Percentiles rank a stretch among this genome's conserved stretches.
These are phyloP conservation scores for Rhizopus stolonifer DNA, from an alignment of 371 early-diverging fungal genomes.

Conservation along the genomic window DNA sequence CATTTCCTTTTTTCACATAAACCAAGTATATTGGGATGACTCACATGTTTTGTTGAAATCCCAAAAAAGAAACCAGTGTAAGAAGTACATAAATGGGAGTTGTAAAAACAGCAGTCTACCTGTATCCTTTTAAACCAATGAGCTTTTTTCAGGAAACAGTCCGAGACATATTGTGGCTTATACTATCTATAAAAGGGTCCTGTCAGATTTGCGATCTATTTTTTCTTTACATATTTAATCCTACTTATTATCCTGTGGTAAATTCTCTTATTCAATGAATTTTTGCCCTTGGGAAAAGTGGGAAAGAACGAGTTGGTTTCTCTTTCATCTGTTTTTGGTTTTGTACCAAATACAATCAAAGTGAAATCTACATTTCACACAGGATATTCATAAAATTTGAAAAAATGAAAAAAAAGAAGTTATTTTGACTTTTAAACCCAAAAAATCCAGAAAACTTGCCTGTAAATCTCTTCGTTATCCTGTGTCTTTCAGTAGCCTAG, in stretches of 20 bases:
- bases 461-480: too few species aligned
- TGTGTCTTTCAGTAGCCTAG: too few species aligned
- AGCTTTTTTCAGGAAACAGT: background rate
- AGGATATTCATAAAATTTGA: too few species aligned
- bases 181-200: background rate
- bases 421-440: too few species aligned
- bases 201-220: background rate
- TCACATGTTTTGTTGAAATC: too few species aligned
- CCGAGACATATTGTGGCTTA: background rate
- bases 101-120: background rate
- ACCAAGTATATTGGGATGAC: too few species aligned
- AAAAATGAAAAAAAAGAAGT: too few species aligned
- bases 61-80: too few species aligned
- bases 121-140: background rate
- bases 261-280: background rate
- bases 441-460: too few species aligned
- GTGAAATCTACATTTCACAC: conserved; percentile 2
- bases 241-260: conserved; percentile 1
- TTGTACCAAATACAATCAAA: background rate
- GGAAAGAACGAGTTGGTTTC: background rate
- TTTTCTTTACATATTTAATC: conserved; percentile 1
- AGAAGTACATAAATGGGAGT: too few species aligned
- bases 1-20: too few species aligned
- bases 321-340: background rate
- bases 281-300: conserved; percentile 1